These are phyloP conservation scores for Exophiala spinifera DNA, from an alignment of 2,329 filamentous ascomycete species.

Conservation along the genomic window DNA sequence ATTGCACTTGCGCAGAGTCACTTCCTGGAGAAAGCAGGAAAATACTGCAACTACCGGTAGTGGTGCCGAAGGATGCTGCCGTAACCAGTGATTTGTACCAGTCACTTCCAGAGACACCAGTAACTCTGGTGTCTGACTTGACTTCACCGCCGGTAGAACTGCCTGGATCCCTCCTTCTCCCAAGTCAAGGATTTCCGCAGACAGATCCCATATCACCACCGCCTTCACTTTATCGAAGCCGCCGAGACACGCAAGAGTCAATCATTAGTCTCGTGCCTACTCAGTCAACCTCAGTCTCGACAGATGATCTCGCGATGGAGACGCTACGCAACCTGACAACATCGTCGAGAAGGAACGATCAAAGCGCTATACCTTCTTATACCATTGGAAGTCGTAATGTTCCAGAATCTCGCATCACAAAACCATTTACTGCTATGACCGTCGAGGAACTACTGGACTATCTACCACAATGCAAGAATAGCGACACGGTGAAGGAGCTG, in stretches of 20 bases:
- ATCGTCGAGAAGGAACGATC: slow-evolving; percentile 19
- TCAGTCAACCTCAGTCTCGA: slow-evolving; percentile 13
- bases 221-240: slow-evolving; percentile 16
- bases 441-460: slow-evolving; percentile 22
- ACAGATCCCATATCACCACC: slow-evolving; percentile 21
- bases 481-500: slow-evolving; percentile 5
- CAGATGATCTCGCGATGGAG: slow-evolving; percentile 18
- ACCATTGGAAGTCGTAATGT: slow-evolving; percentile 9
- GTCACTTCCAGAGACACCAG: slow-evolving; percentile 17
- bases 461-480: slow-evolving; percentile 13
- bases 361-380: slow-evolving; percentile 13
- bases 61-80: slow-evolving; percentile 11
- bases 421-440: slow-evolving; percentile 21
- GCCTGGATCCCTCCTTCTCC: slow-evolving; percentile 21
- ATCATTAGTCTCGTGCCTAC: slow-evolving; percentile 11
- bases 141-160: slow-evolving; percentile 16
- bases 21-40: not conserved
- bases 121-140: not conserved
- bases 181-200: slow-evolving; percentile 24
- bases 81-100: slow-evolving; percentile 1
- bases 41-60: not conserved
- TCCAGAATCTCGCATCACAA: slow-evolving; percentile 10
- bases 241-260: slow-evolving; percentile 17
- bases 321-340: slow-evolving; percentile 17
- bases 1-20: slow-evolving; percentile 3